These are phyloP conservation scores for Apiospora kogelbergensis DNA, from an alignment of 2,329 filamentous ascomycete genomes.

Conservation along the genomic window DNA sequence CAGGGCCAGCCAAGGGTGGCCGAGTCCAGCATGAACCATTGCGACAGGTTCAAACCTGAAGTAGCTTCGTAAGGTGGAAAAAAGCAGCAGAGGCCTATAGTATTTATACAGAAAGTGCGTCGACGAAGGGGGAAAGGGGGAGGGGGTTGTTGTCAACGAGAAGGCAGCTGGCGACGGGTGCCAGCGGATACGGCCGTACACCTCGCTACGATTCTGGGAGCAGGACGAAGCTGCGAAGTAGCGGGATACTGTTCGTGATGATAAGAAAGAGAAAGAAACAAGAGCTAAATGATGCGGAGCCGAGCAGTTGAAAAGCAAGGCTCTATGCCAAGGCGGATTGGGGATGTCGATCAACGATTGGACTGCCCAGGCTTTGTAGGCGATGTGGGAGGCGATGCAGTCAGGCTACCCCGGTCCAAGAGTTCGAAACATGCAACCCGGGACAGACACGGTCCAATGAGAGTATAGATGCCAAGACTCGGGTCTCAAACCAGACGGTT, in stretches of 20 bases:
- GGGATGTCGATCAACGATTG: not conserved
- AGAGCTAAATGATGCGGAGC: not conserved
- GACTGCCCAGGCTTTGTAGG: not conserved
- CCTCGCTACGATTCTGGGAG: no score
- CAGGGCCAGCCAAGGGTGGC: not conserved
- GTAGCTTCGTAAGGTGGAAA: not conserved
- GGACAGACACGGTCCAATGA: not conserved
- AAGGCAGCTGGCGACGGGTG: no score
- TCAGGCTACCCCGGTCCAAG: slow-evolving; percentile 2
- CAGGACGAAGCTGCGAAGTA: no score
- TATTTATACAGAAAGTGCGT: no score
- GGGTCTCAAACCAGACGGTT: not conserved
- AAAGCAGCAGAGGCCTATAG: not conserved
- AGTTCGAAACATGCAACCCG: slow-evolving; percentile 3
- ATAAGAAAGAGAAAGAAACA: not conserved
- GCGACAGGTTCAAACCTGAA: not conserved
- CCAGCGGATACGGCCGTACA: no score
- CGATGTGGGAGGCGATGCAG: not conserved
- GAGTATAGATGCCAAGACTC: not conserved
- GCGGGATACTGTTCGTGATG: no score
- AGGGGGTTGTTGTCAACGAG: no score
- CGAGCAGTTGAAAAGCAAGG: not conserved
- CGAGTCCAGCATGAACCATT: not conserved
- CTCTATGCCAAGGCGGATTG: not conserved
- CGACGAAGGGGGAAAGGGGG: no score